Percentiles rank a stretch among this genome's conserved stretches.
phyloP scores from a whole-genome alignment of 306 rosid genomes.

The Hippophae rhamnoides region DNA sequence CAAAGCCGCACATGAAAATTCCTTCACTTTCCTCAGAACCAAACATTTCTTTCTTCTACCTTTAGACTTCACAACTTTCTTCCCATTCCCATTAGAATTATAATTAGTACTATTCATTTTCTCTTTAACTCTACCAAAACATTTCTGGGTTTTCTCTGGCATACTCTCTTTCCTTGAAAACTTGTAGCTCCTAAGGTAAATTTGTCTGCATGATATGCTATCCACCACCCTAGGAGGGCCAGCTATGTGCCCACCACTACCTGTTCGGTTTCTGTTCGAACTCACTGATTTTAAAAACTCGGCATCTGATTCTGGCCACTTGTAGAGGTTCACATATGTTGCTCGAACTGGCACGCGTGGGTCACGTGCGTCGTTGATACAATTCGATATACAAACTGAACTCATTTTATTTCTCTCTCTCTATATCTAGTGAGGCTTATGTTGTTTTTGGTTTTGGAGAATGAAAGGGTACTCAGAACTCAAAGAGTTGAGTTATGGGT shows the following conservation, averaged over 20 bases:
- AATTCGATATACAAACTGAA: conserved; percentile 62
- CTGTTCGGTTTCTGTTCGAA: conserved; percentile 16
- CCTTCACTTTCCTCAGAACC: conserved; percentile 60
- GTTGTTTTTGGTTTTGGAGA: not conserved
- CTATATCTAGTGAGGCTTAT: not conserved
- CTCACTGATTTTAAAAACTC: conserved; percentile 65
- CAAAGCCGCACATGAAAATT: conserved; percentile 37
- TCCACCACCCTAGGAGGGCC: conserved; percentile 68
- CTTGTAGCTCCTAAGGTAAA: conserved; percentile 71
- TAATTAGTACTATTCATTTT: conserved; percentile 23
- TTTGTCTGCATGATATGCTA: conserved; percentile 78
- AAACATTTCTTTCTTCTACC: conserved; percentile 45
- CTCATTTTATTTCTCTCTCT: conserved; percentile 24
- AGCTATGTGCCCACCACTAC: conserved; percentile 1
- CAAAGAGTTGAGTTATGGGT: not conserved
- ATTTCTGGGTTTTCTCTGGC: conserved; percentile 62
- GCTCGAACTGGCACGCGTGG: conserved; percentile 64
- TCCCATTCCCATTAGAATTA: not conserved
- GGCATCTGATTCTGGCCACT: conserved; percentile 81
- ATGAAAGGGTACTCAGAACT: too few species aligned
- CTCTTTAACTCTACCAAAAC: conserved; percentile 54
- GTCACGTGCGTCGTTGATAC: conserved; percentile 56
- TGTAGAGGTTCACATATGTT: conserved; percentile 62
- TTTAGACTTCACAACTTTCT: not conserved
- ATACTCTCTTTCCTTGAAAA: conserved; percentile 67